These are phyloP conservation scores for Grosmannia huntii DNA, from an alignment of 2,329 filamentous ascomycete genomes.

Conservation along the genomic window DNA sequence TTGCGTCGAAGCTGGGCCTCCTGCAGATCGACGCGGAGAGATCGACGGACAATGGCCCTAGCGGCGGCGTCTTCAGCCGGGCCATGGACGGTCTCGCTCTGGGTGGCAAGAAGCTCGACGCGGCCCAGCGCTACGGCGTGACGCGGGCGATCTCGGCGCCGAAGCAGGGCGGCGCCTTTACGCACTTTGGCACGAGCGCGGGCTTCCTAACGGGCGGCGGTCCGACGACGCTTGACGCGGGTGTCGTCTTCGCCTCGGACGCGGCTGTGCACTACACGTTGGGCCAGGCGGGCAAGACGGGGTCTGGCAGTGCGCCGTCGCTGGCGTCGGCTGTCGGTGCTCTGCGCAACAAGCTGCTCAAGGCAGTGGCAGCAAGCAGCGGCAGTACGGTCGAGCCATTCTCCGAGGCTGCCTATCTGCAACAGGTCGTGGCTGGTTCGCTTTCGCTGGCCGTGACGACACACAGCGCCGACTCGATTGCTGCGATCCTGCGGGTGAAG, in stretches of 20 bases:
- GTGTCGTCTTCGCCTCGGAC: constrained; percentile 40
- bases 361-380: constrained; percentile 25
- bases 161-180: constrained; percentile 25
- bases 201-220: constrained; percentile 43
- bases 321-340: constrained; percentile 40
- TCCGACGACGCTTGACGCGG: constrained; percentile 29
- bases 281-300: constrained; percentile 30
- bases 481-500: constrained; percentile 46
- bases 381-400: constrained; percentile 19
- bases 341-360: constrained; percentile 40
- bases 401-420: constrained; percentile 37
- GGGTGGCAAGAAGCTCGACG: constrained; percentile 41
- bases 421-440: constrained; percentile 39
- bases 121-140: constrained; percentile 41
- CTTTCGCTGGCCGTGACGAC: constrained; percentile 44
- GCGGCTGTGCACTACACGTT: constrained; percentile 45
- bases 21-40: constrained; percentile 49
- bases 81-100: constrained; percentile 44
- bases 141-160: constrained; percentile 47
- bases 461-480: constrained; percentile 51
- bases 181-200: constrained; percentile 44
- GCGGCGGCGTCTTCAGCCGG: constrained; percentile 36
- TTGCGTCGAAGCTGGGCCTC: constrained; percentile 48
- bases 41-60: constrained; percentile 36
- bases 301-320: constrained; percentile 28